These are phyloP conservation scores for Daedaleopsis nitida DNA, from an alignment of 768 basidiomycete species.

Conservation along the genomic window DNA sequence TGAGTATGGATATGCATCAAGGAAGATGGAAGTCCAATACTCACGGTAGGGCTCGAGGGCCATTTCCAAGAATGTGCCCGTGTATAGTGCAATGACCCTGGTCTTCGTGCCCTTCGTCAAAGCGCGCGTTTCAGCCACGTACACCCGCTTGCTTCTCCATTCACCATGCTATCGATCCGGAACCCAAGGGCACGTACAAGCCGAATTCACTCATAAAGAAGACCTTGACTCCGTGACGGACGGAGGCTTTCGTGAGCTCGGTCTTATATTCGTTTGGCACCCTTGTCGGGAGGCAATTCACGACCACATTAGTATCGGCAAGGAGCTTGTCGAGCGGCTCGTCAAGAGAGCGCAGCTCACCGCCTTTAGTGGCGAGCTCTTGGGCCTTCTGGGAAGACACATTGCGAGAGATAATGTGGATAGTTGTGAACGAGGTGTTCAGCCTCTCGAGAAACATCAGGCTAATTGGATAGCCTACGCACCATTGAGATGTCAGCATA, in stretches of 20 bases:
- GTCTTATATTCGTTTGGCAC: conserved; percentile 4
- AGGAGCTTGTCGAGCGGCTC: conserved; percentile 8
- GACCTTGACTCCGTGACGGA: conserved; percentile 13
- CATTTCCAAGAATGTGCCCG: conserved; percentile 16
- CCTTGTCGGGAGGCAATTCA: conserved; percentile 13
- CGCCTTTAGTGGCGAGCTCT: conserved; percentile 22
- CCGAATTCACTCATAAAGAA: conserved; percentile 26
- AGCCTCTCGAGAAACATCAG: conserved; percentile 14
- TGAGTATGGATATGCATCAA: background rate
- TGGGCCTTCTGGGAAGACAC: conserved; percentile 9
- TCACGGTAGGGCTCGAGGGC: background rate
- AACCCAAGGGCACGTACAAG: conserved; percentile 11
- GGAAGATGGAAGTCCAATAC: background rate
- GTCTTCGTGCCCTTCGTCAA: conserved; percentile 1
- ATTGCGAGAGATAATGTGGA: conserved; percentile 23
- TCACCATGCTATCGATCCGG: conserved; percentile 8
- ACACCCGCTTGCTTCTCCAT: conserved; percentile 13
- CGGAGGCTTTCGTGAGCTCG: conserved; percentile 8
- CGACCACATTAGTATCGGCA: conserved; percentile 23
- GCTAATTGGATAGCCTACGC: background rate
- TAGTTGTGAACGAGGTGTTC: conserved; percentile 12
- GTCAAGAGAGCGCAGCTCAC: conserved; percentile 13
- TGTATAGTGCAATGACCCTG: conserved; percentile 19
- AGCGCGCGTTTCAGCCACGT: conserved; percentile 3
- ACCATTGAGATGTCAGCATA: too few species aligned